Base-by-base conservation (phyloP, 257 asterid species). In the Gentiana dahurica region DNA sequence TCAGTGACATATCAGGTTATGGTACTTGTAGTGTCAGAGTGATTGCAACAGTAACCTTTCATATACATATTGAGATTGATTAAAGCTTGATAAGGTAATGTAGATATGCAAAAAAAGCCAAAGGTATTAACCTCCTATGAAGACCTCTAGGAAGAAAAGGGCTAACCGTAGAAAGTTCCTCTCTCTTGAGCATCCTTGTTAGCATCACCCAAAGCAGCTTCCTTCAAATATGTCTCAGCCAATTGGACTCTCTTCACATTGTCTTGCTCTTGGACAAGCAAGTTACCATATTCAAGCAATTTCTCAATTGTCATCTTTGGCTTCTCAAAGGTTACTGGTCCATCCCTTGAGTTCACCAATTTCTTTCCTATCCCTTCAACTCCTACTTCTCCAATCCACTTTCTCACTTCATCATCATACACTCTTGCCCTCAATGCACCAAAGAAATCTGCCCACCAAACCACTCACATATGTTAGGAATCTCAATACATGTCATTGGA, bases 391-490 rank as follows among this genome's bases (percentile, higher is more conserved):
- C 55, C 11, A 2, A 85, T 73, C 93, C 93, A 88, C 66, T 77
- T 58, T 72, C 97, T 77, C 62, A 82, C 97, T 64, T 73, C 79
- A 38, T 85, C 94, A 13, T 88, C 97, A 54, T 85, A 88, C 12
- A 88, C 94, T 73, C 95, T 75, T 6, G 96, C 90, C 79, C 96
- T 82, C 75, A 88, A 44, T 0, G 94, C 96, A 44, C 96, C 96
- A 10, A 88, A 88, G 80, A 88, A 88, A 71, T 88, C 95, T 88
- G 71, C 63, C 55, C 32, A 12, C 34, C 0, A 41, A 5, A 41
- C 24, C 46, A 41, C 46, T 41, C 46, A 41, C 9, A 41, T 10
- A 41, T 0, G 9, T 41, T 5, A 41, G 46, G 9, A 4, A 41
- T 41, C 0, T 24, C 8, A 41, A 41, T 41, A 5, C 3, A 41